Evolutionary conservation across 2,329 filamentous ascomycete species (phyloP), one percentile per base, ranked within the genome.

Genomic region (Aspergillus novoparasiticus): DNA sequence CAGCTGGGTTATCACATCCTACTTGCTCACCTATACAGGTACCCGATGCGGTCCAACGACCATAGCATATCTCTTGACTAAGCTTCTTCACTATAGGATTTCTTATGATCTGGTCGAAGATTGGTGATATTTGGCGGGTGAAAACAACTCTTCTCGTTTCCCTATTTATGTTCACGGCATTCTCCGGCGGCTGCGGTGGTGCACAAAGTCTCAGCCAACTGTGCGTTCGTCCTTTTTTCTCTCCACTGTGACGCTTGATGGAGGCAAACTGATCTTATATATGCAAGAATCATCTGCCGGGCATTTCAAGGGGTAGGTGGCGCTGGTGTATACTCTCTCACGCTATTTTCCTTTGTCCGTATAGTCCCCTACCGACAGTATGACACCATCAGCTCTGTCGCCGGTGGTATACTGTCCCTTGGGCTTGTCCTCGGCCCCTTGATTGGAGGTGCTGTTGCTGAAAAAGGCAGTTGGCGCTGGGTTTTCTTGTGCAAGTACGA

Each of bases 401-500:
- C 86, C 68, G 79, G 87, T 16, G 84, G 85, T 1, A 75, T 86
- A 14, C 84, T 86, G 0, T 87, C 87, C 4, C 32, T 69, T 1
- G 65, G 63, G 0, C 59, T 66, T 66, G 81, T 89, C 4, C 77
- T 89, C 1, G 87, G 87, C 0, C 86, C 87, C 1, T 73, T 89
- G 2, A 74, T 89, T 4, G 87, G 86, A 5, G 87, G 86, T 2
- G 76, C 82, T 3, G 84, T 89, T 26, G 82, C 85, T 1, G 79
- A 83, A n/a, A 75, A 80, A 2, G 80, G 81, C 21, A 80, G 79
- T 50, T 89, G 87, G 87, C 79, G 84, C 57, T 87, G 85, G 79
- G 80, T 89, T 45, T 89, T 89, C 72, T 85, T 85, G 72, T 84
- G 88, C 72, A 89, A 89, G 85, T 87, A 75, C 16, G 53, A 82